A percentile compares a stretch with the other conserved stretches of the same genome.
Conservation (phyloP, 2,329 filamentous ascomycete genomes). For the Pyrenophora seminiperda region DNA sequence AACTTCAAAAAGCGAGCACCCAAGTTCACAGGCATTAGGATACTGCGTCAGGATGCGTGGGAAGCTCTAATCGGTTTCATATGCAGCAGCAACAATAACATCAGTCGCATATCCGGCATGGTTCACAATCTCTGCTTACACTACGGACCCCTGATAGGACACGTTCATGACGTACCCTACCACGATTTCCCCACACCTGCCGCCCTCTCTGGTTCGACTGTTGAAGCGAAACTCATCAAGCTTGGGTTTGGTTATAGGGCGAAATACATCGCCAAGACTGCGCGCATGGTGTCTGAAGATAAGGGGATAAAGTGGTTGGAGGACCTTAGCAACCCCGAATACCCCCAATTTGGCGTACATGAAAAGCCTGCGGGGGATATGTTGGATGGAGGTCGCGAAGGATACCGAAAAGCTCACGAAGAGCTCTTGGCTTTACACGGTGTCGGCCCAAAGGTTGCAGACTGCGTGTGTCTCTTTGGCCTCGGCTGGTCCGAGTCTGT, state of each 20-base stretch:
- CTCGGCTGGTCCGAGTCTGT: constrained; percentile 94
- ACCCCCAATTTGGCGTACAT: constrained; percentile 61
- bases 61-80: constrained; percentile 93
- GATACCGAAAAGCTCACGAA: constrained; percentile 80
- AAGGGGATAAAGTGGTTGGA: constrained; percentile 75
- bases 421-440: constrained; percentile 79
- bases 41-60: constrained; percentile 94
- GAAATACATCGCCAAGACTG: constrained; percentile 88
- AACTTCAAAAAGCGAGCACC: constrained; percentile 90
- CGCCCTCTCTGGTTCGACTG: constrained; percentile 71
- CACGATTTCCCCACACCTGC: constrained; percentile 85
- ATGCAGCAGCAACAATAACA: constrained; percentile 99
- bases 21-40: constrained; percentile 87
- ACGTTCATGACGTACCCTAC: constrained; percentile 71
- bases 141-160: constrained; percentile 78
- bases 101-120: constrained; percentile 93
- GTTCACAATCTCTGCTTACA: constrained; percentile 87
- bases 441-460: constrained; percentile 94
- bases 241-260: constrained; percentile 95
- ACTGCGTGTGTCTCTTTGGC: constrained; percentile 96
- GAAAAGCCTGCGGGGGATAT: constrained; percentile 54
- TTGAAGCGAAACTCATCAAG: constrained; percentile 78
- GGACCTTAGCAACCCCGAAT: constrained; percentile 76
- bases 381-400: constrained; percentile 60
- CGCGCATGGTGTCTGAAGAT: constrained; percentile 72